Conservation (phyloP, 768 basidiomycete genomes). For the Mycena latifolia region DNA sequence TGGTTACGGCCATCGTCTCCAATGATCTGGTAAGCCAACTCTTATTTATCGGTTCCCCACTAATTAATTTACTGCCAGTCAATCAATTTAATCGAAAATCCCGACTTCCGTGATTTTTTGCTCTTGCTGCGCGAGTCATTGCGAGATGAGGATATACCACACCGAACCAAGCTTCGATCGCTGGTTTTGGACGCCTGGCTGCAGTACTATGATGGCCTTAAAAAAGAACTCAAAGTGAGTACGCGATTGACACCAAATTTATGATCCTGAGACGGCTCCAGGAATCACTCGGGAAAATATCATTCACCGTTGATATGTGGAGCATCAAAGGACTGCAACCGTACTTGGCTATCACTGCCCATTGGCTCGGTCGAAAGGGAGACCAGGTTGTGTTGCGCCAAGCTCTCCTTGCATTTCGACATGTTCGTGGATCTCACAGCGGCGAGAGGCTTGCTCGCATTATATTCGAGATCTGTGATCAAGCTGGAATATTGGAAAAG, state of each 20-base stretch:
- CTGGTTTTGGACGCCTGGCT: slow-evolving; percentile 40
- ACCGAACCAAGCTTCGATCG: slow-evolving; percentile 36
- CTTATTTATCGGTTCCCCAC: slow-evolving; percentile 8
- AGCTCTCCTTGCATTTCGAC: slow-evolving; percentile 20
- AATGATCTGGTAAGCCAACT: slow-evolving; percentile 15
- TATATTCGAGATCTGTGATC: slow-evolving; percentile 16
- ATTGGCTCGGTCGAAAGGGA: slow-evolving; percentile 20
- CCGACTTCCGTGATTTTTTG: slow-evolving; percentile 42
- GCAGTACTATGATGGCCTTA: slow-evolving; percentile 39
- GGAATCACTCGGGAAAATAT: slow-evolving; percentile 16
- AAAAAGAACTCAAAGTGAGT: slow-evolving; percentile 40
- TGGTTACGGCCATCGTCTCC: slow-evolving; percentile 16
- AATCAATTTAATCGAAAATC: slow-evolving; percentile 44
- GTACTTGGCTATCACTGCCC: slow-evolving; percentile 16
- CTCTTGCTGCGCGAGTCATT: slow-evolving; percentile 40
- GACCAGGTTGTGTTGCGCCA: slow-evolving; percentile 25
- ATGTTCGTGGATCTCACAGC: slow-evolving; percentile 26
- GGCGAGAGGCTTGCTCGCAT: slow-evolving; percentile 19
- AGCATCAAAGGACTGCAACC: slow-evolving; percentile 20
- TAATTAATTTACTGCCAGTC: slow-evolving; percentile 36
- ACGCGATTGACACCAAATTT: neutral
- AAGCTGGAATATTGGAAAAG: slow-evolving; percentile 19
- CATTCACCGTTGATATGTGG: slow-evolving; percentile 23
- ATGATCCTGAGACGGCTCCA: slow-evolving; percentile 2
- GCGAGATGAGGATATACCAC: slow-evolving; percentile 41